Evolutionary conservation across 73 alveolate species (phyloP).

Genomic region (Tetrahymena thermophila): DNA sequence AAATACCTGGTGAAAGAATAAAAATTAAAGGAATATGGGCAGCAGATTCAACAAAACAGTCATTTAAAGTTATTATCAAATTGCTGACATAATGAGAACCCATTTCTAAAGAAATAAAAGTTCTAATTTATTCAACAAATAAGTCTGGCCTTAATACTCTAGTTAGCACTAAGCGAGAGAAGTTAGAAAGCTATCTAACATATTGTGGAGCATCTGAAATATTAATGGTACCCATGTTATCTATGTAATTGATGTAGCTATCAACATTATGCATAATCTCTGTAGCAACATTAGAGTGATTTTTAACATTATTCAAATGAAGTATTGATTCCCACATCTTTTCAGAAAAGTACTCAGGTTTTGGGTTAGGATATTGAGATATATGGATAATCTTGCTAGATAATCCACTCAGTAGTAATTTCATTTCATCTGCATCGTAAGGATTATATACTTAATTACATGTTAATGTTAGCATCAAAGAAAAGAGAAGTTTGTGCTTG

Average conservation of each 20-base stretch:
- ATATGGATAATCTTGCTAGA: slow-evolving; percentile 63
- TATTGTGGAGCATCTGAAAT: slow-evolving; percentile 44
- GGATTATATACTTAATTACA: slow-evolving; percentile 57
- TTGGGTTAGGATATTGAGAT: slow-evolving; percentile 76
- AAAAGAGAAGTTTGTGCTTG: slow-evolving; percentile 81
- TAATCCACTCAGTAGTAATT: slow-evolving; percentile 90
- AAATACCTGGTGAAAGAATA: slow-evolving; percentile 71
- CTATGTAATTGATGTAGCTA: not conserved
- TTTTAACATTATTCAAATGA: slow-evolving; percentile 61
- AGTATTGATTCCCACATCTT: slow-evolving; percentile 86
- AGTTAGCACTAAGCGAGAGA: slow-evolving; percentile 65
- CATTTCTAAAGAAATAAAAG: slow-evolving; percentile 67
- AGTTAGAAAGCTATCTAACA: slow-evolving; percentile 55
- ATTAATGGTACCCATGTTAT: not conserved
- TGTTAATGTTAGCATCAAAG: slow-evolving; percentile 77
- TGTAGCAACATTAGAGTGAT: not conserved
- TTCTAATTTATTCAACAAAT: slow-evolving; percentile 73
- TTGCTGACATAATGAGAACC: slow-evolving; percentile 90
- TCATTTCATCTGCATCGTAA: slow-evolving; percentile 52
- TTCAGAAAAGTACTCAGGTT: slow-evolving; percentile 66
- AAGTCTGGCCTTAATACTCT: slow-evolving; percentile 84
- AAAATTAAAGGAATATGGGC: slow-evolving; percentile 85
- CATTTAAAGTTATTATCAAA: slow-evolving; percentile 82
- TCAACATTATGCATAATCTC: not conserved
- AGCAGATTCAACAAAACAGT: slow-evolving; percentile 77